Evolutionary conservation across 495 filamentous ascomycete genomes (phyloP).

Genomic region (Daldinia decipiens): DNA sequence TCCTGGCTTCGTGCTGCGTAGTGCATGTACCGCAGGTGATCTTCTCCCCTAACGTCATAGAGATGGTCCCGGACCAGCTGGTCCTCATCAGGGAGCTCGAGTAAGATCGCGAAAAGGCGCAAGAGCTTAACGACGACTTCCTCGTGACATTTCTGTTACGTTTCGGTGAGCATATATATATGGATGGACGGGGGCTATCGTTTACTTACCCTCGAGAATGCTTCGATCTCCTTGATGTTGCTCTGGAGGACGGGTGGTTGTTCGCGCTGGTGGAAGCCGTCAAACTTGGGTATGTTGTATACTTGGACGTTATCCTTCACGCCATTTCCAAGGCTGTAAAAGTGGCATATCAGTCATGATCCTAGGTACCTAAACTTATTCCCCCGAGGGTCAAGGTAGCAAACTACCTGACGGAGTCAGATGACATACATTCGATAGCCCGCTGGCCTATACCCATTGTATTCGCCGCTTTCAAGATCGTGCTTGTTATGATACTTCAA

Average conservation of each 20-base stretch:
- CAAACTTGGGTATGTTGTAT: conserved; percentile 64
- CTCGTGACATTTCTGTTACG: conserved; percentile 57
- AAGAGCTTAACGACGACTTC: conserved; percentile 62
- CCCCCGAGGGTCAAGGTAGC: not conserved
- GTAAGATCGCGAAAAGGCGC: conserved; percentile 62
- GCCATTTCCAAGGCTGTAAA: conserved; percentile 54
- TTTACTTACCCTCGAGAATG: conserved; percentile 54
- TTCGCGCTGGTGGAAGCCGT: conserved; percentile 54
- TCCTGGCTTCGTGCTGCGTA: conserved; percentile 57
- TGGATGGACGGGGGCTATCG: not conserved
- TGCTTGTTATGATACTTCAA: conserved; percentile 50
- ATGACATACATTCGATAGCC: conserved; percentile 55
- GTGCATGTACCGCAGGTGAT: conserved; percentile 65
- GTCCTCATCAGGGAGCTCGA: conserved; percentile 62
- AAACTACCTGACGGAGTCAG: not conserved
- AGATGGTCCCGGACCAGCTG: conserved; percentile 59
- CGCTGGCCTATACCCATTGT: conserved; percentile 55
- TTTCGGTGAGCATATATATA: not conserved
- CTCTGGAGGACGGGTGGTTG: conserved; percentile 54
- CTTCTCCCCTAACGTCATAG: conserved; percentile 60
- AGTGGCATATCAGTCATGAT: not conserved
- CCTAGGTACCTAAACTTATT: not conserved
- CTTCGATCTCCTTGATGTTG: conserved; percentile 49
- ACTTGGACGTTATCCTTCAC: conserved; percentile 62
- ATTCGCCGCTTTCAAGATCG: conserved; percentile 44